Conservation (phyloP, 345 rosid genomes). For the Eucalyptus paniculata region DNA sequence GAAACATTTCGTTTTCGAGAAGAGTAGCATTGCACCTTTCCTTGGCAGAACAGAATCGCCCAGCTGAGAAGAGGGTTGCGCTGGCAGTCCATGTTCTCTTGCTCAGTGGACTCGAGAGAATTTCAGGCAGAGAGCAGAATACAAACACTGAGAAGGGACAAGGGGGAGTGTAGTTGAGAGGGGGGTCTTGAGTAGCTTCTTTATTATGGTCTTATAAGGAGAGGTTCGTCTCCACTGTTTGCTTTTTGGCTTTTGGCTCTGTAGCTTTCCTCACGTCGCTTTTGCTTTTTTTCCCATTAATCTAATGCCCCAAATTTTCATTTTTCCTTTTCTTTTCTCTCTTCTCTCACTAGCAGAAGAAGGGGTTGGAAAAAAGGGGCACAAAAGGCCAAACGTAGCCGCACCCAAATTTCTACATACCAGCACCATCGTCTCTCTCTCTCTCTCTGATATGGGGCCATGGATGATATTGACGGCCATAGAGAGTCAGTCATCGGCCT, state of each 20-base stretch:
- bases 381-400: neutral
- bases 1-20: neutral
- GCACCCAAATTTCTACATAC: neutral
- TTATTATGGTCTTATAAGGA: neutral
- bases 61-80: conserved; percentile 38
- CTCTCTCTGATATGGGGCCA: neutral
- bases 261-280: neutral
- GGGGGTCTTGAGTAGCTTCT: neutral
- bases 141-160: neutral
- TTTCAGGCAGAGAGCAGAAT: neutral
- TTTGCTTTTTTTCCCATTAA: neutral
- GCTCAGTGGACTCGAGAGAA: neutral
- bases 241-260: neutral
- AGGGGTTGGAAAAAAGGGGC: neutral
- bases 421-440: neutral
- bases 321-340: neutral
- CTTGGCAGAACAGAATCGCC: conserved; percentile 61
- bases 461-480: no score
- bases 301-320: neutral
- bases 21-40: neutral
- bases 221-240: neutral
- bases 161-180: neutral
- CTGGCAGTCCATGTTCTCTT: neutral
- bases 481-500: neutral
- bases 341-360: neutral